phyloP scores from a whole-genome alignment of 495 filamentous ascomycete species.

The Parmelia sp. region DNA sequence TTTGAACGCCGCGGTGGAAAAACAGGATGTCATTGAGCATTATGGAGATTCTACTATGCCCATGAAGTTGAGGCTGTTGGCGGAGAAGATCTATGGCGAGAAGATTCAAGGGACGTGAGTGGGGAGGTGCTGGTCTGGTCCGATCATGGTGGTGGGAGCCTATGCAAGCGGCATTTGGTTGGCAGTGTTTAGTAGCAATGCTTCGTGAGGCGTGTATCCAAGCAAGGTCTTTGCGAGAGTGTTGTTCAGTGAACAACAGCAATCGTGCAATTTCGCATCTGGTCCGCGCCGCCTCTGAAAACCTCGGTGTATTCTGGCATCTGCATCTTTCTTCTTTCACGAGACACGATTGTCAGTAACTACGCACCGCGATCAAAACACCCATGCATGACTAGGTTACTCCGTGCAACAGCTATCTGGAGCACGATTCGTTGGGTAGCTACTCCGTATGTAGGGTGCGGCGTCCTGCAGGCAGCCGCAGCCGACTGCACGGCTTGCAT shows the following conservation, averaged over 20 bases:
- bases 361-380: too few species aligned
- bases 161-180: not conserved
- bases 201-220: too few species aligned
- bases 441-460: too few species aligned
- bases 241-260: too few species aligned
- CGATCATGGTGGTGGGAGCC: not conserved
- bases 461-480: too few species aligned
- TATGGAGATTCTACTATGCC: constrained; percentile 37
- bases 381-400: not conserved
- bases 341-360: too few species aligned
- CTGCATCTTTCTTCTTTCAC: not conserved
- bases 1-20: constrained; percentile 28
- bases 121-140: not conserved
- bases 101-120: constrained; percentile 4
- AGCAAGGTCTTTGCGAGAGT: too few species aligned
- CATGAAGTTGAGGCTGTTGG: constrained; percentile 40
- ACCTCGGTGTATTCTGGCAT: not conserved
- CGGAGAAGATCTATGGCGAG: constrained; percentile 27
- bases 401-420: not conserved
- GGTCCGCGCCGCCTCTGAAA: not conserved
- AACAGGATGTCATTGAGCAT: constrained; percentile 34
- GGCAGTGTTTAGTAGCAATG: not conserved
- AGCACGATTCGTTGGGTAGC: too few species aligned
- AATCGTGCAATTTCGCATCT: too few species aligned
- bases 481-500: too few species aligned